These are phyloP conservation scores for Fusarium transvaalense DNA, from an alignment of 2,329 filamentous ascomycete species.

Conservation along the genomic window DNA sequence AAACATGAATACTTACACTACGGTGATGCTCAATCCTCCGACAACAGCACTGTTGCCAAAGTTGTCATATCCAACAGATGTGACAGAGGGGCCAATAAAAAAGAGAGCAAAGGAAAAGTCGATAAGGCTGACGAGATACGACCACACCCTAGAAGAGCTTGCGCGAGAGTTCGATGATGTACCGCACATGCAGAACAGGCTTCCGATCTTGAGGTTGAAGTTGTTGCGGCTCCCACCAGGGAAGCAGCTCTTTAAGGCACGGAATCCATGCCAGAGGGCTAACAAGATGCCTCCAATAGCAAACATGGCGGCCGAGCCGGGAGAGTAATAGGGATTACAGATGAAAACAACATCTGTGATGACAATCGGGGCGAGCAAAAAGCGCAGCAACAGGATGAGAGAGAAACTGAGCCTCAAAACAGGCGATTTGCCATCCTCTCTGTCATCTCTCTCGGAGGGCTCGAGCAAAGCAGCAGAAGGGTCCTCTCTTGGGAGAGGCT, in stretches of 20 bases:
- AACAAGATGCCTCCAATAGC: slow-evolving; percentile 27
- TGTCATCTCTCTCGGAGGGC: slow-evolving; percentile 15
- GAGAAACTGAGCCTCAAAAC: slow-evolving; percentile 35
- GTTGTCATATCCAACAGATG: background rate
- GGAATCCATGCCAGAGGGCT: slow-evolving; percentile 26
- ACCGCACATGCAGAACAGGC: slow-evolving; percentile 39
- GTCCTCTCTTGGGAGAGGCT: slow-evolving; percentile 38
- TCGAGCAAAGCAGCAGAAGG: slow-evolving; percentile 30
- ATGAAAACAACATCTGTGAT: slow-evolving; percentile 37
- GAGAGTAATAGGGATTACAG: background rate
- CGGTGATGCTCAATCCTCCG: slow-evolving; percentile 29
- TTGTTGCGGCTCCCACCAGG: slow-evolving; percentile 23
- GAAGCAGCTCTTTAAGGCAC: slow-evolving; percentile 20
- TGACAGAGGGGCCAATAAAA: slow-evolving; percentile 32
- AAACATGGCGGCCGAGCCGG: slow-evolving; percentile 21
- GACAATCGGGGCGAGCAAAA: slow-evolving; percentile 25
- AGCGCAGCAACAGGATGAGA: slow-evolving; percentile 29
- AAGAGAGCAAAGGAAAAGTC: slow-evolving; percentile 38
- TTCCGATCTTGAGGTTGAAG: slow-evolving; percentile 44
- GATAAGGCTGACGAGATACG: slow-evolving; percentile 31
- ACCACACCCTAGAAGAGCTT: background rate
- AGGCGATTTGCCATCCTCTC: slow-evolving; percentile 26
- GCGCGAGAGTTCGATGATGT: background rate
- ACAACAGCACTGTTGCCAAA: background rate
- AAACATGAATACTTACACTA: slow-evolving; percentile 34